Evolutionary conservation across 2,329 filamentous ascomycete genomes (phyloP), one percentile per base, ranked within the genome.

Genomic region (Arthrinium phaeospermum): DNA sequence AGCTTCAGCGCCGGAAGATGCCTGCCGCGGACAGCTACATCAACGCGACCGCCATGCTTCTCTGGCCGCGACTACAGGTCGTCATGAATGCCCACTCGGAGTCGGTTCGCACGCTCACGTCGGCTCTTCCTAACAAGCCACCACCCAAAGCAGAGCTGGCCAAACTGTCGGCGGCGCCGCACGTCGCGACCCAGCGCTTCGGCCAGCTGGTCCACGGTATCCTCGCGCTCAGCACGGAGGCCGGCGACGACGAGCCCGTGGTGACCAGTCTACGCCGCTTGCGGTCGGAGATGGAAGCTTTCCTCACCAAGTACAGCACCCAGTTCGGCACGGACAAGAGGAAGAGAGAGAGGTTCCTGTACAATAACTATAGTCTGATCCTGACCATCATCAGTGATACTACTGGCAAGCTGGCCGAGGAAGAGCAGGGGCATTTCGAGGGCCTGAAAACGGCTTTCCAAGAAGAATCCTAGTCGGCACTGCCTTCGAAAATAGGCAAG

Each of bases 351-450:
- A 87, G 96, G 64, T 98, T 98, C 80, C 82, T 99, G 78, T 96
- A 93, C 80, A 99, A 98, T 81, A 99, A 99, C 81, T 98, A 97
- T 82, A 97, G 94, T 71, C 86, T 99, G 75, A 90, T 99, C n/a
- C 86, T 94, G 78, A 98, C 96, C 14, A 98, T 99, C 74, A 93
- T 99, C 75, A 91, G 93, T 78, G 93, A 96, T 77, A 88, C 90
- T 5, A 87, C 88, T 14, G 94, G 94, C 4, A 94, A 93, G 81
- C 81, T 96, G 78, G 90, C 93, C 0, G 84, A 85, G 34, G 95
- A 98, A 78, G 91, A 96, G 81, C 91, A 92, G 82, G 87, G 86
- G 76, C 90, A 95, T 82, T 95, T 96, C 80, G 92, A 93, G 79
- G 85, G 85, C 71, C 81, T 94, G 76, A 92, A 91, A 81, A 82